Evolutionary conservation across 495 filamentous ascomycete genomes (phyloP), one percentile per base, ranked within the genome.

Genomic region (Astrocystis sublimbata): DNA sequence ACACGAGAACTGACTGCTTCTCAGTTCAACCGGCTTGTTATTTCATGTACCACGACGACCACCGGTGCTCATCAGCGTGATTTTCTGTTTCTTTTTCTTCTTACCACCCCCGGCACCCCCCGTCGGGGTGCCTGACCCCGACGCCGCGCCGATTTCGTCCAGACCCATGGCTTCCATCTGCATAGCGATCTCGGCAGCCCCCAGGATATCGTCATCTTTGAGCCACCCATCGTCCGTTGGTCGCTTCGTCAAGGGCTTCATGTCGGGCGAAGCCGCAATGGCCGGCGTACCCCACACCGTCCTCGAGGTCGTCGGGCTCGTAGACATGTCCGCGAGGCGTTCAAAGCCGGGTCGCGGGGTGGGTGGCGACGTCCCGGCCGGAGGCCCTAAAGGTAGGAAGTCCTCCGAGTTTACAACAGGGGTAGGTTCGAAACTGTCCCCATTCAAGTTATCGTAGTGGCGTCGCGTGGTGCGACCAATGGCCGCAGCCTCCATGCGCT

Each of bases 1-100:
- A 45, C n/a, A 24, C 40, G 38, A 5, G 8, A 21, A 28, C 52
- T 55, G 75, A 17, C 67, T 62, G 10, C n/a, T n/a, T 13, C 51
- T 45, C 6, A 28, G 33, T 12, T 12, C 13, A 3, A 33, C n/a
- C n/a, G 46, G 4, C 10, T 26, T 15, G 7, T 19, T 17, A 43
- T 13, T 51, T 61, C 41, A 62, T 41, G 60, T 62, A 9, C 74
- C 76, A 50, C 78, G 67, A 43, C 72, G 70, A 8, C 79, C 71
- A 21, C 79, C 78, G 4, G 92, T 97, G 60, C 90, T 92, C 92
- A 97, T 97, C 58, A 97, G 71, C 9, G 91, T 97, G 53, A 97
- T 97, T 80, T 96, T 94, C 78, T 96, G 92, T 54, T 84, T 86
- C 77, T 96, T 97, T 80, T 93, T 96, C 78, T 91, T 92, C 54